Evolutionary conservation across 176 grass and related monocot species (phyloP), one percentile per base, ranked within the genome.

Genomic region (Eleusine coracana): DNA sequence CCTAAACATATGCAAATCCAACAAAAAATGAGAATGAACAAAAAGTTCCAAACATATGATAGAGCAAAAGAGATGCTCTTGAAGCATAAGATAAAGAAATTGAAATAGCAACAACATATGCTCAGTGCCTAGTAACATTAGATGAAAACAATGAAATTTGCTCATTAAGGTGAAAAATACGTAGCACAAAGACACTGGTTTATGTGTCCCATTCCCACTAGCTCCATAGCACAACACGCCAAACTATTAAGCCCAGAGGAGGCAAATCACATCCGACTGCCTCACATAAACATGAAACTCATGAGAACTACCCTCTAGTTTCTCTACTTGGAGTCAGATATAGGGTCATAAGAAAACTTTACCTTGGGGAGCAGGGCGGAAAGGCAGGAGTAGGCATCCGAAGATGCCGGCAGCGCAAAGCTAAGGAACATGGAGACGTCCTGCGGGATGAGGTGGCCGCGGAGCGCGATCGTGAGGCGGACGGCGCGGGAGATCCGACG

Each of bases 401-500:
- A 97, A 12, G 82, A 82, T 14, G 70, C 21, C 2, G 91, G 81
- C 0, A 97, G 91, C 5, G 83, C 86, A 27, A 86, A 73, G 42
- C 83, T 73, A 38, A 97, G 81, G 76, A 97, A 97, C 17, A 80
- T 73, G 29, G 88, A 76, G 25, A 97, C 70, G 20, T 91, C 80
- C 12, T 67, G 73, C 55, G 78, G 72, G 25, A 42, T 74, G 29
- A 97, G 84, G 80, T 84, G 80, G 56, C 91, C 88, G 77, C 94
- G 94, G 48, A 97, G 84, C 63, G 84, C 84, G 79, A 97, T 78
- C 21, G 91, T 97, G 69, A 91, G 91, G 27, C 94, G 91, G 55
- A 97, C 84, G 1, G 94, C 88, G 59, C 94, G 94, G 60, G 90
- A 89, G 91, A 97, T 91, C 77, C 91, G 88, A 38, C 88, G 91